Percentiles rank a stretch among this genome's conserved stretches.
These are phyloP conservation scores for Candida fluviatilis DNA, from an alignment of 805 yeast species.

Conservation along the genomic window DNA sequence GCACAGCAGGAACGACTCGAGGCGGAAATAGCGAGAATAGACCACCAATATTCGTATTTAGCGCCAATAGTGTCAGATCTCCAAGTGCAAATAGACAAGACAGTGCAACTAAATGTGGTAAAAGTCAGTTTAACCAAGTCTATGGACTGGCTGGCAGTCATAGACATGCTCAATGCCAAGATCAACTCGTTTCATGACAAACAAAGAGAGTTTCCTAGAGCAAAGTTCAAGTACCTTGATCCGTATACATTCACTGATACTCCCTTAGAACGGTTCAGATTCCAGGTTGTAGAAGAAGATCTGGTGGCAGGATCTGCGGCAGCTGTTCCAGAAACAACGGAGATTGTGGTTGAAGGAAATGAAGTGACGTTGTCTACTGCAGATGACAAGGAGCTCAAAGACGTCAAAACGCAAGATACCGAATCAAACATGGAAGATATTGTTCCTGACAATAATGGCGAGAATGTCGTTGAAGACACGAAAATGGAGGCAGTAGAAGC, in stretches of 20 bases:
- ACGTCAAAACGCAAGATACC: background rate
- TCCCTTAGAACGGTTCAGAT: slow-evolving; percentile 43
- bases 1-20: background rate
- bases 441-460: no score
- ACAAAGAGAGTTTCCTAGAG: slow-evolving; percentile 31
- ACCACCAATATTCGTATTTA: slow-evolving; percentile 22
- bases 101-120: slow-evolving; percentile 8
- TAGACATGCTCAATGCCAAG: slow-evolving; percentile 29
- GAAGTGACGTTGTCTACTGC: slow-evolving; percentile 1
- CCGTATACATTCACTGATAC: slow-evolving; percentile 48
- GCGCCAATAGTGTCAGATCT: slow-evolving; percentile 27
- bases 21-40: slow-evolving; percentile 5
- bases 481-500: slow-evolving; percentile 1
- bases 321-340: background rate
- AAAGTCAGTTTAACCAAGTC: slow-evolving; percentile 6
- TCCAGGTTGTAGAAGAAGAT: slow-evolving; percentile 19
- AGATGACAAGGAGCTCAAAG: background rate
- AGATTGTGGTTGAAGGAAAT: background rate
- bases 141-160: slow-evolving; percentile 23
- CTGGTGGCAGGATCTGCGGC: slow-evolving; percentile 13
- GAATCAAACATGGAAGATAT: no score
- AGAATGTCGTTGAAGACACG: no score
- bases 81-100: slow-evolving; percentile 15
- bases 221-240: slow-evolving; percentile 44
- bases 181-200: slow-evolving; percentile 28